Percentiles rank a stretch among this genome's conserved stretches.
Evolutionary conservation across 257 asterid genomes (phyloP).

Genomic region (Nicotiana otophora): DNA sequence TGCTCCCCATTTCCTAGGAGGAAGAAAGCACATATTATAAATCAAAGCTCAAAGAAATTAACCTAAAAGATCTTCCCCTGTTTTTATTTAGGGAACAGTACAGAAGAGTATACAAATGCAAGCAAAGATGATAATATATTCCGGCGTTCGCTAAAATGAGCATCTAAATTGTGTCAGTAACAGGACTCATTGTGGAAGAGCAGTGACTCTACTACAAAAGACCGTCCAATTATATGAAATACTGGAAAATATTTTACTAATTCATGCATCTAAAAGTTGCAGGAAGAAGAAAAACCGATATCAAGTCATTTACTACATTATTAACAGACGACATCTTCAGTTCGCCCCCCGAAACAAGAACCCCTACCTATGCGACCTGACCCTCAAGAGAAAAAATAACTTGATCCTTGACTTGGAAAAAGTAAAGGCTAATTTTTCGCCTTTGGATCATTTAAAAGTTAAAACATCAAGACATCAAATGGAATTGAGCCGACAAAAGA

Average conservation of each 20-base stretch:
- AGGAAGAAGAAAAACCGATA: background rate
- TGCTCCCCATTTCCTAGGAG: background rate
- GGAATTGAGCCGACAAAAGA: background rate
- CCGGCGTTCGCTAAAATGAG: background rate
- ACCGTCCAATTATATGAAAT: background rate
- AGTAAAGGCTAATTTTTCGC: background rate
- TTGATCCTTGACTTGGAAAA: background rate
- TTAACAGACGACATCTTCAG: background rate
- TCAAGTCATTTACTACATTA: background rate
- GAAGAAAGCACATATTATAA: background rate
- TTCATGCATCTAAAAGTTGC: background rate
- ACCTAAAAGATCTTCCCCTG: background rate
- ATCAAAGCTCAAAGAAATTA: background rate
- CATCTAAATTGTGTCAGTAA: constrained; percentile 3
- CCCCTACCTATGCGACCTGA: background rate
- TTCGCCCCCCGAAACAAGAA: background rate
- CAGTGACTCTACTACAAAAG: background rate
- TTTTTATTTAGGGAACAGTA: background rate
- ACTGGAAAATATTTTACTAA: background rate
- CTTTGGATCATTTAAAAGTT: background rate
- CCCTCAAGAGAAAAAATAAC: background rate
- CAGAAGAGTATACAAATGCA: background rate
- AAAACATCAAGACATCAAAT: background rate
- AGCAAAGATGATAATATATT: background rate
- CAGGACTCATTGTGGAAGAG: background rate